Evolutionary conservation across 2,329 filamentous ascomycete genomes (phyloP).

Genomic region (Nigrospora sphaerica): DNA sequence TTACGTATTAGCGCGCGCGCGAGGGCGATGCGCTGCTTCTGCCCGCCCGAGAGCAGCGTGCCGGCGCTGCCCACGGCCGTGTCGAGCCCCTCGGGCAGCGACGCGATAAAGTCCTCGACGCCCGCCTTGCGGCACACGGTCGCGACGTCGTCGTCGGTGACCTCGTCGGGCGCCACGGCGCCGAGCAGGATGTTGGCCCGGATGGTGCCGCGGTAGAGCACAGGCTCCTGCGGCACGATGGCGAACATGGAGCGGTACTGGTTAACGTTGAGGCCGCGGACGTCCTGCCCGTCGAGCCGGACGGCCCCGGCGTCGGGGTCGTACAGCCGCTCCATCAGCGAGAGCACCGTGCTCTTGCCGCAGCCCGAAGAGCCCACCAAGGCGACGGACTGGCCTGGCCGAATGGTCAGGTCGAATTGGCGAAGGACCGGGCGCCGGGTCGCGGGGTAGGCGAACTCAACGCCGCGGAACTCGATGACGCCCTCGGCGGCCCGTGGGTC

Average conservation of each 20-base stretch:
- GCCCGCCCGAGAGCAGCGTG: constrained; percentile 24
- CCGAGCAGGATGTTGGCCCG: constrained; percentile 19
- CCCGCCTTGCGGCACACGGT: constrained; percentile 8
- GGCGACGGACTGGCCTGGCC: constrained; percentile 42
- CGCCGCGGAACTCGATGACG: constrained; percentile 40
- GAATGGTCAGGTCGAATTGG: constrained; percentile 34
- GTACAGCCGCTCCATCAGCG: constrained; percentile 40
- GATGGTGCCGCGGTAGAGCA: constrained; percentile 39
- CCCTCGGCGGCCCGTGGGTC: not conserved
- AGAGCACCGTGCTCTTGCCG: constrained; percentile 56
- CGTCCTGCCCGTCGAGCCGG: constrained; percentile 31
- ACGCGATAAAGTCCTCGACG: constrained; percentile 37
- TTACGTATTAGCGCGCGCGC: constrained; percentile 35
- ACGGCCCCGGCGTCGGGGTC: constrained; percentile 37
- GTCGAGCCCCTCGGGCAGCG: constrained; percentile 39
- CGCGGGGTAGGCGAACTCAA: constrained; percentile 59
- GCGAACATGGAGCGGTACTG: constrained; percentile 45
- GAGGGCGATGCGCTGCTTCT: constrained; percentile 36
- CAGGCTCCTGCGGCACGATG: constrained; percentile 44
- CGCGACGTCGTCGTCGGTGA: constrained; percentile 5
- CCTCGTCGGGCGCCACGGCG: not conserved
- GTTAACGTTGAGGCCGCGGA: constrained; percentile 34
- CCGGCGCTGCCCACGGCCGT: constrained; percentile 29
- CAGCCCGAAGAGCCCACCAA: constrained; percentile 50
- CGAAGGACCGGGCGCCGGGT: constrained; percentile 31